Base-by-base conservation (phyloP, 2,329 filamentous ascomycete species). In the Hirsutella minnesotensis region DNA sequence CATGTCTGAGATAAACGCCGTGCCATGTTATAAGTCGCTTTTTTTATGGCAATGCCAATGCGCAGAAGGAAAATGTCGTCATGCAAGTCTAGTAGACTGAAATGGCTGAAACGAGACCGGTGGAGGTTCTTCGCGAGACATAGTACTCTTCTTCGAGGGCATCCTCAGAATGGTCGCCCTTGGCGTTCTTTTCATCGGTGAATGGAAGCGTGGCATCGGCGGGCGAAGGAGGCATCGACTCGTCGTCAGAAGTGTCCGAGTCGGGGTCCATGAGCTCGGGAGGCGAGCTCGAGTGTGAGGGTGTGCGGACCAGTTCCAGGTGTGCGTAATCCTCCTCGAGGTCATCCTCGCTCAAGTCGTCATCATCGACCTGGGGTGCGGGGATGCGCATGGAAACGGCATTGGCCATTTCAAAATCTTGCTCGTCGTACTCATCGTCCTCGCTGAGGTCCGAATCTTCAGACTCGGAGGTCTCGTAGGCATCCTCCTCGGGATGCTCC, bases 191-290 rank as follows among this genome's bases (percentile, higher is more conserved):
- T 53, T 75, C n/a, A n/a, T n/a, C 69, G 38, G 72, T 66, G 56
- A 86, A 83, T 34, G 70, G 64, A 42, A 86, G 64, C 30, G 71
- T 60, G 22, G 72, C 60, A 19, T 69, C 67, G 36, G 77, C 75
- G 31, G 82, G 82, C 47, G 81, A 85, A 18, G 81, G 81, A 8
- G 84, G 84, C 77, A 86, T 77, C 51, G 85, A 80, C 63, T 88
- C 83, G 53, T 87, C 83, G 44, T 78, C 81, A 2, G 77, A 79
- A 48, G 81, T 81, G 57, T 87, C 83, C 49, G 77, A 70, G 51
- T 79, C 74, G 47, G 74, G 76, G 61, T 87, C 81, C 53, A 80
- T 72, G 45, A 87, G 76, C 59, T 86, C 83, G 9, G 83, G 83
- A 41, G 83, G 74, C 42, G 79, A 77, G 54, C 63, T 74, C 55